Evolutionary conservation across 495 filamentous ascomycete species (phyloP).

Genomic region (Rusavskia elegans): DNA sequence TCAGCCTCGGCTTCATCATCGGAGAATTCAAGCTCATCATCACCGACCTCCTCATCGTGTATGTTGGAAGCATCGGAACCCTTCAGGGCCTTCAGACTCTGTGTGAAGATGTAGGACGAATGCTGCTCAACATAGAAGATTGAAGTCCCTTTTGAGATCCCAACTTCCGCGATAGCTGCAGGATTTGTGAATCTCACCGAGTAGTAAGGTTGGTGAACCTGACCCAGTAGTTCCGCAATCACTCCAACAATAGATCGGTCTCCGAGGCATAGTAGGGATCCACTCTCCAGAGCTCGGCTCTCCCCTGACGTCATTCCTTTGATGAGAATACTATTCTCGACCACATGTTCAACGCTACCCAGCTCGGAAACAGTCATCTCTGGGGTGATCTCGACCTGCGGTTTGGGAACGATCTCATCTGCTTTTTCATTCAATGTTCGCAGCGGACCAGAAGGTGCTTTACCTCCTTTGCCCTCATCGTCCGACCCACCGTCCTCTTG

Average conservation of each 20-base stretch:
- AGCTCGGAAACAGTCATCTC: slow-evolving; percentile 62
- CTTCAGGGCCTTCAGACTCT: slow-evolving; percentile 58
- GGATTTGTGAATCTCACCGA: slow-evolving; percentile 51
- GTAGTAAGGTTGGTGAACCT: slow-evolving; percentile 71
- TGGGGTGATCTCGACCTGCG: slow-evolving; percentile 53
- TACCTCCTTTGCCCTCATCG: slow-evolving; percentile 43
- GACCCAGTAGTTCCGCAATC: slow-evolving; percentile 65
- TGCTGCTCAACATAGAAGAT: slow-evolving; percentile 66
- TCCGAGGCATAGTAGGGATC: slow-evolving; percentile 68
- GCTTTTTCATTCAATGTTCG: slow-evolving; percentile 59
- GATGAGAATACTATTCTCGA: slow-evolving; percentile 64
- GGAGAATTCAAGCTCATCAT: slow-evolving; percentile 82
- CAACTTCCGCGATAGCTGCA: slow-evolving; percentile 47
- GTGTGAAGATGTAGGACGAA: slow-evolving; percentile 69
- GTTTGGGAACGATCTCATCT: slow-evolving; percentile 53
- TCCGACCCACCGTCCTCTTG: slow-evolving; percentile 51
- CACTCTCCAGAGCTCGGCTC: slow-evolving; percentile 64
- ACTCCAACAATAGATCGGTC: slow-evolving; percentile 61
- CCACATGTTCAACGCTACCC: slow-evolving; percentile 52
- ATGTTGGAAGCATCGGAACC: slow-evolving; percentile 86
- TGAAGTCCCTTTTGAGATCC: slow-evolving; percentile 43
- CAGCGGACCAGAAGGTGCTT: slow-evolving; percentile 28
- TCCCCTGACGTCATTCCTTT: slow-evolving; percentile 66
- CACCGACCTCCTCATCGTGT: slow-evolving; percentile 79
- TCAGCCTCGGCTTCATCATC: slow-evolving; percentile 89